These are phyloP conservation scores for Psidium guajava DNA, from an alignment of 345 rosid species.

Conservation along the genomic window DNA sequence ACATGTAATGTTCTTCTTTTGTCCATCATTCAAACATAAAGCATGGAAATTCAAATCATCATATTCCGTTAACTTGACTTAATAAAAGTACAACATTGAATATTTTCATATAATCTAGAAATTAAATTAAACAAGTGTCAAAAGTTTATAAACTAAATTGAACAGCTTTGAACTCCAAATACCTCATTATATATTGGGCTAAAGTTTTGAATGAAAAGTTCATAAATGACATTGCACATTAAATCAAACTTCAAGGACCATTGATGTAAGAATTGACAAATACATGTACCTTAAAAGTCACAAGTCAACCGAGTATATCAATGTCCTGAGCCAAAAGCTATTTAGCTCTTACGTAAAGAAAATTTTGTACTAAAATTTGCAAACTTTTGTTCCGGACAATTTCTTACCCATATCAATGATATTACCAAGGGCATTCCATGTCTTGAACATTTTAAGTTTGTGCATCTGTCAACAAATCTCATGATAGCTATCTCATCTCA, in stretches of 20 bases:
- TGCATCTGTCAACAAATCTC: not conserved
- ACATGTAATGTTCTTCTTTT: not conserved
- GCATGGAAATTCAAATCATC: not conserved
- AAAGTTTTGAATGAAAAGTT: too few species aligned
- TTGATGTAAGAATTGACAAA: not conserved
- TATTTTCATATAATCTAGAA: not conserved
- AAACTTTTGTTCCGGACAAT: not conserved
- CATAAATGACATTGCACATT: not conserved
- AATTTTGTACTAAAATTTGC: not conserved
- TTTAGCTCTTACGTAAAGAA: not conserved
- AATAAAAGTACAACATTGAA: not conserved
- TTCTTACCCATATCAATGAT: not conserved
- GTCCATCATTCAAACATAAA: not conserved
- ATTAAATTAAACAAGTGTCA: not conserved
- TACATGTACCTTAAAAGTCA: not conserved
- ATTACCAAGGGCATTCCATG: not conserved
- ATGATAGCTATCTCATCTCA: not conserved
- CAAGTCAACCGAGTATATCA: not conserved
- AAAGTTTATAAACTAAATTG: not conserved
- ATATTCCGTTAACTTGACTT: not conserved
- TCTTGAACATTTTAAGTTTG: not conserved
- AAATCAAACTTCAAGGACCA: not conserved
- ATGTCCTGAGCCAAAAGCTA: not conserved
- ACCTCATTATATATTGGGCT: too few species aligned
- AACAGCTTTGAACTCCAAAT: not conserved